phyloP scores from a whole-genome alignment of 352 stramenopile species.

The Phytophthora pistaciae region DNA sequence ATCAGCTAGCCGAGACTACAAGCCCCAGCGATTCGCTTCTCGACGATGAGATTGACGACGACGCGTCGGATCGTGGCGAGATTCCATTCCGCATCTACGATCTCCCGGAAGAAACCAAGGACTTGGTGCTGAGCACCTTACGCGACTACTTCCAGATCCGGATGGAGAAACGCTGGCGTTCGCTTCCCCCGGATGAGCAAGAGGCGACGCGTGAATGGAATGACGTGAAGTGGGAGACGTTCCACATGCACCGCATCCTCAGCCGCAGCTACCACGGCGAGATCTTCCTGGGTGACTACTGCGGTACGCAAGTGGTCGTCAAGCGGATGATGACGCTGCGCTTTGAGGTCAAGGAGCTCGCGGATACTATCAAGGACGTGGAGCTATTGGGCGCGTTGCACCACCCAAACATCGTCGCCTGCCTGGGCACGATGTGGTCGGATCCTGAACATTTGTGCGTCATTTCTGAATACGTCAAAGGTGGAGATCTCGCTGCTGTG shows the following conservation, averaged over 20 bases:
- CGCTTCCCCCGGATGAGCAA: slow-evolving; percentile 26
- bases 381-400: slow-evolving; percentile 64
- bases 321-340: slow-evolving; percentile 76
- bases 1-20: slow-evolving; percentile 48
- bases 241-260: slow-evolving; percentile 69
- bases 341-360: slow-evolving; percentile 64
- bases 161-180: slow-evolving; percentile 50
- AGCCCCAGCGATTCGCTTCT: slow-evolving; percentile 39
- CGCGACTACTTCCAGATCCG: slow-evolving; percentile 71
- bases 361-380: slow-evolving; percentile 78
- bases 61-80: slow-evolving; percentile 31
- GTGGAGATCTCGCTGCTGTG: slow-evolving; percentile 62
- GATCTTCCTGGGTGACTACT: slow-evolving; percentile 71
- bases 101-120: slow-evolving; percentile 62
- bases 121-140: slow-evolving; percentile 63
- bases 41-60: slow-evolving; percentile 39
- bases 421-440: slow-evolving; percentile 79
- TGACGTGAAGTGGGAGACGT: slow-evolving; percentile 65
- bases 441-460: slow-evolving; percentile 69
- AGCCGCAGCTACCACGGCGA: slow-evolving; percentile 73
- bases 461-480: slow-evolving; percentile 74
- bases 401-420: slow-evolving; percentile 75
- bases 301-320: slow-evolving; percentile 64
- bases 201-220: slow-evolving; percentile 55
- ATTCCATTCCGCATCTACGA: slow-evolving; percentile 64